These are phyloP conservation scores for Lachnellula occidentalis DNA, from an alignment of 2,329 filamentous ascomycete species.

Conservation along the genomic window DNA sequence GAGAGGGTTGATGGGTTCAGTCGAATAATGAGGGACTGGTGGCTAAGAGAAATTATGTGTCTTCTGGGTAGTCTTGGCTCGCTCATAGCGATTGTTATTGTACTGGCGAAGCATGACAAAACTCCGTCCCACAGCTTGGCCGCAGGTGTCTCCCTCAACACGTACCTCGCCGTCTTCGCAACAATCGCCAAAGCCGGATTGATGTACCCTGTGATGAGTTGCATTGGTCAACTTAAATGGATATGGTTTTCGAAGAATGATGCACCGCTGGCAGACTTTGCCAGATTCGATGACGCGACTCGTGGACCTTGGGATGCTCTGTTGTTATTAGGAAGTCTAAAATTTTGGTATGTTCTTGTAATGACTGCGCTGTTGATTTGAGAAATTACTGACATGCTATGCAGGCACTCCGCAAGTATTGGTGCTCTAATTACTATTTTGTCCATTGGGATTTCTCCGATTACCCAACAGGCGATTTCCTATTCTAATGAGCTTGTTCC, in stretches of 20 bases:
- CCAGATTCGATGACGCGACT: background rate
- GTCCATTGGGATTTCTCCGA: too few relatives aligned
- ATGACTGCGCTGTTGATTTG: too few relatives aligned
- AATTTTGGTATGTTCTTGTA: too few relatives aligned
- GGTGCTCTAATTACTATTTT: too few relatives aligned
- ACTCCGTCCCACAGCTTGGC: background rate
- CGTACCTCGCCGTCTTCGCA: background rate
- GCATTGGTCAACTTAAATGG: background rate
- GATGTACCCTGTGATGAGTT: background rate
- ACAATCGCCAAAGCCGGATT: background rate
- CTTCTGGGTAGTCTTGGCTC: background rate
- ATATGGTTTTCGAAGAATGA: background rate
- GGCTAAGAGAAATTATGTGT: background rate
- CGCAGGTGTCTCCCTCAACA: background rate
- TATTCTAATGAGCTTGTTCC: too few relatives aligned
- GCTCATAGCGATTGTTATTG: background rate
- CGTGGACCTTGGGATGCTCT: background rate
- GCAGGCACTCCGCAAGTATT: too few relatives aligned
- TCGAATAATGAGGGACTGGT: background rate
- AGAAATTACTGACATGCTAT: too few relatives aligned
- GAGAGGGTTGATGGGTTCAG: background rate
- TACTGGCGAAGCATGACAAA: background rate
- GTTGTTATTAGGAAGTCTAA: too few relatives aligned
- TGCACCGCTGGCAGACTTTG: background rate
- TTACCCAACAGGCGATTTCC: too few relatives aligned